phyloP scores from a whole-genome alignment of 2,329 filamentous ascomycete species.

The Cladosporium colombiae region DNA sequence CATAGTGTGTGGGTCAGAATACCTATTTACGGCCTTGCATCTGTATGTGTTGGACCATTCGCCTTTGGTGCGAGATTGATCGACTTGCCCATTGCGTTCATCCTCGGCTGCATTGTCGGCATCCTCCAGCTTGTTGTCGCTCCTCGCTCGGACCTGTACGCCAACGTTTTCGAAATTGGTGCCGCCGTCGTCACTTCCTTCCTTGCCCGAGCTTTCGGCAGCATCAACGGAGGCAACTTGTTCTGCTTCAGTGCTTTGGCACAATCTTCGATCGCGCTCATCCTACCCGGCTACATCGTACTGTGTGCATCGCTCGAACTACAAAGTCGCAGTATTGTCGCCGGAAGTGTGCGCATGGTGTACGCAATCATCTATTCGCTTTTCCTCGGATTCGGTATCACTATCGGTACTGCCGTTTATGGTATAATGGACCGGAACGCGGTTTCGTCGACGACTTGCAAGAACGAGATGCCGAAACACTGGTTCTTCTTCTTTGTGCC shows the following conservation, averaged over 20 bases:
- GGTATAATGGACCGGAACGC: conserved; percentile 51
- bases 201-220: conserved; percentile 51
- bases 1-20: conserved; percentile 55
- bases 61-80: conserved; percentile 75
- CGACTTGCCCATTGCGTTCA: conserved; percentile 75
- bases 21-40: conserved; percentile 72
- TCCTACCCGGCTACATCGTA: conserved; percentile 53
- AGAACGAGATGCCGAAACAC: conserved; percentile 50
- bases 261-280: conserved; percentile 52
- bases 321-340: conserved; percentile 51
- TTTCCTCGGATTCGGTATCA: conserved; percentile 55
- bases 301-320: conserved; percentile 53
- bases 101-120: conserved; percentile 73
- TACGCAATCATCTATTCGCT: conserved; percentile 56
- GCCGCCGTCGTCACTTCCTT: conserved; percentile 54
- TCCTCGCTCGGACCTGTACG: conserved; percentile 70
- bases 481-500: conserved; percentile 73
- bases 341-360: conserved; percentile 54
- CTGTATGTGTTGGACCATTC: conserved; percentile 74
- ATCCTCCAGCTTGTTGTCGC: conserved; percentile 73
- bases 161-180: conserved; percentile 53
- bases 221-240: conserved; percentile 43
- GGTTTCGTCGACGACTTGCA: conserved; percentile 46
- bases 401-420: conserved; percentile 52
- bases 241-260: conserved; percentile 56